Conservation (phyloP, 148 eudicot species). For the Cornus kousa region DNA sequence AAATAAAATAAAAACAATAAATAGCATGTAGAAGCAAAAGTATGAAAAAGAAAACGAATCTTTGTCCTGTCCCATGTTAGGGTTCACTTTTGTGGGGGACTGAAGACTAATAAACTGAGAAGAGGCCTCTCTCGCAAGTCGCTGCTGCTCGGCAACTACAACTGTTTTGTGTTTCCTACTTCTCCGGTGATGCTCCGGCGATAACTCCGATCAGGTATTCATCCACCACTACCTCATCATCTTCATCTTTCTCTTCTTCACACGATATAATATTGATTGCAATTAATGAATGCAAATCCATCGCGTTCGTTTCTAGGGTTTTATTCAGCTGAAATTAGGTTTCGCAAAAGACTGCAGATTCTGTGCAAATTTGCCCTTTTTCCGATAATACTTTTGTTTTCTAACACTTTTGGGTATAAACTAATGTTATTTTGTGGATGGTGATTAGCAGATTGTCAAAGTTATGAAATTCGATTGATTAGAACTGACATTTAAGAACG, state of each 20-base stretch:
- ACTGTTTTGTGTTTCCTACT: neutral
- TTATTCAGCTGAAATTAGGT: neutral
- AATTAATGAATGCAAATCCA: neutral
- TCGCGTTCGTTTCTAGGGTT: constrained; percentile 2
- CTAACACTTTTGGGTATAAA: neutral
- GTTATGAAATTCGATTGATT: no score
- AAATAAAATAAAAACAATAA: neutral
- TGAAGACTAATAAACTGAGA: neutral
- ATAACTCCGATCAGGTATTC: constrained; percentile 13
- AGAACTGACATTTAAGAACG: no score
- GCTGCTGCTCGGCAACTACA: neutral
- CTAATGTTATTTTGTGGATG: neutral
- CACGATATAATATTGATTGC: neutral
- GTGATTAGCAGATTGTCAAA: no score
- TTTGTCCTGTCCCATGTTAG: neutral
- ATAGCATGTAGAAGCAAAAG: neutral
- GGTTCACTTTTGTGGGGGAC: constrained; percentile 4
- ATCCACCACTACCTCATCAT: neutral
- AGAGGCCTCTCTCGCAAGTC: neutral
- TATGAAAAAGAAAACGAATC: neutral
- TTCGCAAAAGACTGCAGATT: neutral
- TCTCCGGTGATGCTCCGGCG: constrained; percentile 5
- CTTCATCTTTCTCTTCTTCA: neutral
- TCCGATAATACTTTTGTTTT: neutral
- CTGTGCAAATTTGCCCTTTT: neutral